These are phyloP conservation scores for Diaporthe eres DNA, from an alignment of 2,329 filamentous ascomycete genomes.

Conservation along the genomic window DNA sequence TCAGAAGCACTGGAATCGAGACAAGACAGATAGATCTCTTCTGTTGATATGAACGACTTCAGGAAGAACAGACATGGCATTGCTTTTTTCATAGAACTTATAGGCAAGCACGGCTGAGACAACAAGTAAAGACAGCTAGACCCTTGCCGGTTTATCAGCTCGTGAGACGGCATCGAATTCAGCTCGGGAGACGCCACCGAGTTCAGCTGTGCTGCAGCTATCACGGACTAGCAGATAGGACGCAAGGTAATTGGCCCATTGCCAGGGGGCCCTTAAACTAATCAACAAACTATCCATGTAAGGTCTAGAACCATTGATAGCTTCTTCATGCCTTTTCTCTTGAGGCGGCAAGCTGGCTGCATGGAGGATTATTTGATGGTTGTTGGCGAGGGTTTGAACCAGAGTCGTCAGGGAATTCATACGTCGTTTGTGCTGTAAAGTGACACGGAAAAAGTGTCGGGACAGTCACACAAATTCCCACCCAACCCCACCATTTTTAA, in stretches of 20 bases:
- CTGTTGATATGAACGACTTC: background rate
- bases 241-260: background rate
- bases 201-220: constrained; percentile 3
- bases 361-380: background rate
- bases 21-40: background rate
- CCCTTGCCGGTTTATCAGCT: background rate
- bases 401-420: background rate
- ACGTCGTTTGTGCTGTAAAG: too few species aligned
- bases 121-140: background rate
- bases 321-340: background rate
- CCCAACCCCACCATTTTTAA: too few species aligned
- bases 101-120: background rate
- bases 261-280: background rate
- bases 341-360: background rate
- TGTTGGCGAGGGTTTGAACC: background rate
- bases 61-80: background rate
- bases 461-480: too few species aligned
- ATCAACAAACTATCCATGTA: background rate
- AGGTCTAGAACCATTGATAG: background rate
- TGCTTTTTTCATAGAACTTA: background rate
- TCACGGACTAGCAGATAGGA: background rate
- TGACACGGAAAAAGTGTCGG: too few species aligned
- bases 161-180: background rate
- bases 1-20: background rate
- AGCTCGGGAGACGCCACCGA: background rate